phyloP scores from a whole-genome alignment of 768 basidiomycete genomes.

The Mycena belliarum region DNA sequence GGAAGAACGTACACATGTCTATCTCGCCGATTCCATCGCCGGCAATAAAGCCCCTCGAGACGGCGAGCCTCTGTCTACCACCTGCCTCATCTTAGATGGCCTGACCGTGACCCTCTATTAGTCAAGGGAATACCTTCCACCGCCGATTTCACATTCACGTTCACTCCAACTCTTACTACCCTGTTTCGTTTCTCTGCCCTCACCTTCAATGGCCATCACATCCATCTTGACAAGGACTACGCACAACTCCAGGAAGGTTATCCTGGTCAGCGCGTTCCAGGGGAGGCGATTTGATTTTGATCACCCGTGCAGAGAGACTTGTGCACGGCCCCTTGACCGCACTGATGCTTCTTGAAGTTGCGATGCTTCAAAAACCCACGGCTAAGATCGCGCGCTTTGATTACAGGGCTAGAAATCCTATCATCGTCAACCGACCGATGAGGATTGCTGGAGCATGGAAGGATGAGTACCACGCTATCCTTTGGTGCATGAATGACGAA shows the following conservation, averaged over 20 bases:
- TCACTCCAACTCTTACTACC: conserved; percentile 66
- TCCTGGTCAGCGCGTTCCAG: conserved; percentile 57
- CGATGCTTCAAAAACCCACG: conserved; percentile 50
- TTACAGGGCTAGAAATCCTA: conserved; percentile 58
- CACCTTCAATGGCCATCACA: conserved; percentile 85
- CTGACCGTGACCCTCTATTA: conserved; percentile 24
- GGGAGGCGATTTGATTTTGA: neutral
- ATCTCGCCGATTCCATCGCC: conserved; percentile 37
- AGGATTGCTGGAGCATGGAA: conserved; percentile 40
- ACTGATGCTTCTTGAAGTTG: conserved; percentile 71
- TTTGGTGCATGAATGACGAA: conserved; percentile 42
- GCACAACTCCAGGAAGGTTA: conserved; percentile 73
- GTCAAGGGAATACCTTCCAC: conserved; percentile 52
- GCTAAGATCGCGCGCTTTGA: conserved; percentile 52
- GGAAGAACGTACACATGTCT: conserved; percentile 73
- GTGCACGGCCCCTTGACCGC: conserved; percentile 86
- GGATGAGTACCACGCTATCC: conserved; percentile 23
- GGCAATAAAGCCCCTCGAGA: conserved; percentile 37
- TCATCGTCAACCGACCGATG: conserved; percentile 42
- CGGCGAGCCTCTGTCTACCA: conserved; percentile 37
- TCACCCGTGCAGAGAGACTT: conserved; percentile 56
- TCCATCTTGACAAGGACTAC: conserved; percentile 80
- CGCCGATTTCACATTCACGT: conserved; percentile 62
- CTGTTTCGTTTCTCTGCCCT: conserved; percentile 88
- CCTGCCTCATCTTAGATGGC: neutral